A percentile compares a stretch with the other conserved stretches of the same genome.
These are phyloP conservation scores for Tirmania nivea DNA, from an alignment of 495 filamentous ascomycete genomes.

Conservation along the genomic window DNA sequence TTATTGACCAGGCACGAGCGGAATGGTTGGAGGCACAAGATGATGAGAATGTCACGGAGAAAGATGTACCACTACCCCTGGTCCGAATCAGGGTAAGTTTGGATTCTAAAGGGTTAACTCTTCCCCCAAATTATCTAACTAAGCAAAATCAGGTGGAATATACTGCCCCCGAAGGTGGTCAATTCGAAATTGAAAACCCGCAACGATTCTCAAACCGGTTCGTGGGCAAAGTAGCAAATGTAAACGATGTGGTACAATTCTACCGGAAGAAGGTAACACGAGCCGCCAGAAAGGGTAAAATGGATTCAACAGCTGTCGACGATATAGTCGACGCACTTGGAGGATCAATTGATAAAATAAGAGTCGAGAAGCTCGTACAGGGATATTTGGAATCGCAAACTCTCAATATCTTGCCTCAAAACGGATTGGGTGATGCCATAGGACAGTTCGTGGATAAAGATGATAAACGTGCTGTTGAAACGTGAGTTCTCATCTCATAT, in stretches of 20 bases:
- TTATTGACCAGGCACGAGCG: constrained; percentile 65
- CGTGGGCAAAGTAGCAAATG: constrained; percentile 70
- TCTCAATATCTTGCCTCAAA: constrained; percentile 73
- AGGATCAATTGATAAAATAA: constrained; percentile 46
- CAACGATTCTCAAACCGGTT: constrained; percentile 95
- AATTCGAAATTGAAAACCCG: constrained; percentile 83
- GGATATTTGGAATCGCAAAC: constrained; percentile 70
- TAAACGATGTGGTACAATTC: constrained; percentile 82
- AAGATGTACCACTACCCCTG: constrained; percentile 55
- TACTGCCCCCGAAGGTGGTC: constrained; percentile 63
- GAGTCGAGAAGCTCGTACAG: constrained; percentile 66
- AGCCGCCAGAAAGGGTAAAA: constrained; percentile 23
- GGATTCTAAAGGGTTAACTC: neutral
- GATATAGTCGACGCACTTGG: constrained; percentile 5
- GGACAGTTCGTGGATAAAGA: constrained; percentile 87
- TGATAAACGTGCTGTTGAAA: constrained; percentile 79
- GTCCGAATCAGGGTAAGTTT: constrained; percentile 42
- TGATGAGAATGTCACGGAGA: constrained; percentile 28
- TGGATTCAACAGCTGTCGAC: constrained; percentile 25
- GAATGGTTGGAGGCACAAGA: constrained; percentile 60
- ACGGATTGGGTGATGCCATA: constrained; percentile 81
- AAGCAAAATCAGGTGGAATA: constrained; percentile 41
- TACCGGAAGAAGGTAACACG: constrained; percentile 55
- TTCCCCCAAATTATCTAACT: neutral
- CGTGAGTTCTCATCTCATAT: constrained; percentile 8